Percentiles rank a stretch among this genome's conserved stretches.
Conservation (phyloP, 148 eudicot genomes). For the Talinum fruticosum region DNA sequence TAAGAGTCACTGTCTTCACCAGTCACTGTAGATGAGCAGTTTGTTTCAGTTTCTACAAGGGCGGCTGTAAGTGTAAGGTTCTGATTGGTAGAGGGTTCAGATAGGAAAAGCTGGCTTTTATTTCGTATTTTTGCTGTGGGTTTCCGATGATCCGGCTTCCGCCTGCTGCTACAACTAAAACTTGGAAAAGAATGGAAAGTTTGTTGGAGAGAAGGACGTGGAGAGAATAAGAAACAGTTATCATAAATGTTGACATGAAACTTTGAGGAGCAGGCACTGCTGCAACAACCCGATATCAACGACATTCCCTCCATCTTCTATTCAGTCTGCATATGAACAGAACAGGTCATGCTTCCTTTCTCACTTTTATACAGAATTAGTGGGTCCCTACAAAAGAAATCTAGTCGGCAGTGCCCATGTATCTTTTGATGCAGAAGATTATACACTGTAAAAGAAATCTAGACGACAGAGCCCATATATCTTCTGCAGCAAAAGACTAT, state of each 20-base stretch:
- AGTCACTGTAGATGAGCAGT: slow-evolving; percentile 11
- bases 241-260: slow-evolving; percentile 10
- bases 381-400: too few relatives aligned
- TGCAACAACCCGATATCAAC: slow-evolving; percentile 24
- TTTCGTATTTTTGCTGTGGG: slow-evolving; percentile 2
- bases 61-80: not conserved
- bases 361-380: too few relatives aligned
- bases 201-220: not conserved
- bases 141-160: slow-evolving; percentile 7
- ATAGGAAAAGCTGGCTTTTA: slow-evolving; percentile 11
- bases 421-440: too few relatives aligned
- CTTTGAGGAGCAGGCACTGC: slow-evolving; percentile 17
- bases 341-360: too few relatives aligned
- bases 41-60: slow-evolving; percentile 17
- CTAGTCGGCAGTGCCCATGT: too few relatives aligned
- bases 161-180: slow-evolving; percentile 2
- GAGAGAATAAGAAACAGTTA: not conserved
- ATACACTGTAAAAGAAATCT: too few relatives aligned
- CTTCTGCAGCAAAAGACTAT: too few relatives aligned
- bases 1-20: slow-evolving; percentile 20
- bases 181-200: not conserved
- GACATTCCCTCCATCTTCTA: slow-evolving; percentile 29
- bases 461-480: too few relatives aligned
- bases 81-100: slow-evolving; percentile 7
- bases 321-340: not conserved